Conservation (phyloP, 192 early-diverging fungal genomes). For the Irineochytrium annulatum region DNA sequence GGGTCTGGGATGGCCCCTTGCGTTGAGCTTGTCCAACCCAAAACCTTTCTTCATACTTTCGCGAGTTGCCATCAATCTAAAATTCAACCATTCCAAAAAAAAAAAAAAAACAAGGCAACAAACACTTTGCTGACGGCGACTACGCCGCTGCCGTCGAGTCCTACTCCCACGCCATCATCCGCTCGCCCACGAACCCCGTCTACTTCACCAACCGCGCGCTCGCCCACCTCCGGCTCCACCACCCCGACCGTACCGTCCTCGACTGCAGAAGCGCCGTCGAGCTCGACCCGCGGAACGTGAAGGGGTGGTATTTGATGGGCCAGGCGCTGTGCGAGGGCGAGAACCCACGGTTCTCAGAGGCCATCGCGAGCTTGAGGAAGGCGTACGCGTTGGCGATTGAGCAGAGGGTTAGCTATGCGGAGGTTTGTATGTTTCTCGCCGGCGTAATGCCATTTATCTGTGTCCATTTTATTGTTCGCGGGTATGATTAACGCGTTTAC, state of each 20-base stretch:
- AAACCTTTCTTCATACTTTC: too few species aligned
- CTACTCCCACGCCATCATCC: conserved; percentile 48
- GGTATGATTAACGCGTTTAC: too few species aligned
- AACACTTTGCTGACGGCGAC: conserved; percentile 23
- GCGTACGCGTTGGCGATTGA: conserved; percentile 59
- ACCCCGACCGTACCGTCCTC: conserved; percentile 48
- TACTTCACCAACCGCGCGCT: conserved; percentile 86
- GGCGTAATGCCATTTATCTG: neutral
- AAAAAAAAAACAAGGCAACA: too few species aligned
- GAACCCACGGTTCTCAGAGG: conserved; percentile 6
- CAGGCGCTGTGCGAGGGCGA: conserved; percentile 15
- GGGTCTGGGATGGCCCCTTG: too few species aligned
- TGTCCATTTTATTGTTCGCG: too few species aligned
- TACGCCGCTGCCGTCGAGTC: conserved; percentile 26
- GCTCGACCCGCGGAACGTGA: conserved; percentile 53
- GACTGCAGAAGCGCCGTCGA: conserved; percentile 68
- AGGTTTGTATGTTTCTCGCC: conserved; percentile 63
- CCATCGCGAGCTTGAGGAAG: conserved; percentile 17
- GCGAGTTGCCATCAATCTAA: too few species aligned
- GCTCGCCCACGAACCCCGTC: conserved; percentile 53
- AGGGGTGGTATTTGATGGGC: conserved; percentile 15
- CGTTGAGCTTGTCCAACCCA: too few species aligned
- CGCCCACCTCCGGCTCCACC: conserved; percentile 61
- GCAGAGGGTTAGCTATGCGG: conserved; percentile 51
- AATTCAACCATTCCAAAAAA: too few species aligned